Evolutionary conservation across 768 basidiomycete species (phyloP).

Genomic region (Pulveroboletus sp.): DNA sequence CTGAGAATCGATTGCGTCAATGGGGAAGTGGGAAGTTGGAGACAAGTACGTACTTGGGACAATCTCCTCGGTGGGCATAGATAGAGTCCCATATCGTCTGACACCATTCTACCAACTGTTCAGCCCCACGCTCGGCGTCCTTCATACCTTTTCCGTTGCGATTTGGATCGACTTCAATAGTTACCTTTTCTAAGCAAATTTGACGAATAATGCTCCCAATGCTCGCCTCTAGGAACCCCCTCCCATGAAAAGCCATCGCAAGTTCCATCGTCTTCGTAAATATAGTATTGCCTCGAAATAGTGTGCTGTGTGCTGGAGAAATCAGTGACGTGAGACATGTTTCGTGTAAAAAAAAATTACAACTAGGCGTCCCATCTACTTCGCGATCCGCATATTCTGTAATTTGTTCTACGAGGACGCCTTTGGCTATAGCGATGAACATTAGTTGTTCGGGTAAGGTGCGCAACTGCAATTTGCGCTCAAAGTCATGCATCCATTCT

Average conservation of each 20-base stretch:
- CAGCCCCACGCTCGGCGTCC: conserved; percentile 65
- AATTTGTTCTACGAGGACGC: conserved; percentile 64
- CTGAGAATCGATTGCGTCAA: conserved; percentile 35
- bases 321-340: not conserved
- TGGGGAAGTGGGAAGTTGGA: conserved; percentile 4
- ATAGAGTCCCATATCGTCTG: conserved; percentile 80
- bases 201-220: conserved; percentile 69
- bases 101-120: conserved; percentile 74
- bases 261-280: conserved; percentile 76
- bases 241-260: conserved; percentile 82
- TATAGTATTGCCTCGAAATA: conserved; percentile 68
- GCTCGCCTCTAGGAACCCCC: conserved; percentile 74
- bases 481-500: conserved; percentile 73
- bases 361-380: conserved; percentile 64
- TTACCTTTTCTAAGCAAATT: conserved; percentile 68
- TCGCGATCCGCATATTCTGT: conserved; percentile 68
- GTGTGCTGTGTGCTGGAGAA: conserved; percentile 64
- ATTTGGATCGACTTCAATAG: conserved; percentile 80
- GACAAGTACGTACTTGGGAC: conserved; percentile 60
- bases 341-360: conserved; percentile 33
- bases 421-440: conserved; percentile 66
- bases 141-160: conserved; percentile 59
- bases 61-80: conserved; percentile 66
- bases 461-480: conserved; percentile 64
- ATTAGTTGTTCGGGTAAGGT: conserved; percentile 59